Evolutionary conservation across 768 basidiomycete genomes (phyloP), one percentile per base, ranked within the genome.

Genomic region (Mycena vulgaris): DNA sequence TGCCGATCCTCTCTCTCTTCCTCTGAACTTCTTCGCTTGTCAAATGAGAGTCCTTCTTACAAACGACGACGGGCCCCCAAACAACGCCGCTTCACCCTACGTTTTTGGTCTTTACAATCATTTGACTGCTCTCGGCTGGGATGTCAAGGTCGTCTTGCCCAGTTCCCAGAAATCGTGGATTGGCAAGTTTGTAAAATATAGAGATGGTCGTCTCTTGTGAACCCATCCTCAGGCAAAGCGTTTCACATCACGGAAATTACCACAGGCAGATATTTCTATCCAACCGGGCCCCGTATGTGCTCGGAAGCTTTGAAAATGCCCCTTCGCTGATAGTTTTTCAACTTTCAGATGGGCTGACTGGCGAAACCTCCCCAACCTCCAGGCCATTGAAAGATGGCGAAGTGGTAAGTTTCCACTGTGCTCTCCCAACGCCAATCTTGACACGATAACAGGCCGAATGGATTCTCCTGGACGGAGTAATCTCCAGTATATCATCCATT

Each of bases 131-230:
- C 40, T 72, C 83, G 85, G 83, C 11, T 87, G 83, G 85, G 79
- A 86, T 68, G 84, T 88, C 53, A 86, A 83, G 72, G 88, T 90
- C 16, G 87, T 89, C 49, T 76, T 89, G 92, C 93, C 93, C 17
- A 93, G 89, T 73, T 85, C 91, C 13, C 94, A 96, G 77, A 95
- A 94, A 78, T 94, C 93, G 40, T 96, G 95, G 94, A 95, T 96
- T 37, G 95, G 94, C 93, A 68, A 60, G 84, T 63, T 25, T 2
- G 25, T 23, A n/a, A 16, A 10, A 52, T 17, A 5, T 16, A 52
- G 14, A 3, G 11, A 10, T 17, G 14, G 6, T 30, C 16, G n/a
- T n/a, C 3, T 33, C 11, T 53, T 16, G 49, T 42, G 5, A 37
- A 47, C 63, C 37, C 65, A 72, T 17, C 17, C 16, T 42, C 16